phyloP scores from a whole-genome alignment of 176 grass and related monocot genomes.

The Eremochloa ophiuroides region DNA sequence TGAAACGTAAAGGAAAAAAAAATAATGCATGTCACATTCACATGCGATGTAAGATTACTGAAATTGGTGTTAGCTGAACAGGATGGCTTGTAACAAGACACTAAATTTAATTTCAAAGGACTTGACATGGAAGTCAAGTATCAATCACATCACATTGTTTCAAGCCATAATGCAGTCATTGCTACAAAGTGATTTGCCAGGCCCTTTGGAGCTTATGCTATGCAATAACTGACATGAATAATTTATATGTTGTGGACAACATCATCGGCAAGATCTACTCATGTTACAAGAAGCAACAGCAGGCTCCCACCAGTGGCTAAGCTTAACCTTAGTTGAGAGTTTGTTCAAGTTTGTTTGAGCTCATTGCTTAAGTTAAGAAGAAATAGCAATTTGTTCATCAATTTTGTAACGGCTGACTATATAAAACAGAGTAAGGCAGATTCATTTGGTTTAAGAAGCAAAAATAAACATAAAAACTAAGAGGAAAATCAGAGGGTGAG shows the following conservation, averaged over 20 bases:
- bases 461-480: too few species aligned
- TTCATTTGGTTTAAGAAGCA: not conserved
- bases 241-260: not conserved
- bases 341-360: not conserved
- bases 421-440: not conserved
- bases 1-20: not conserved
- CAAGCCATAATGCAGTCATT: not conserved
- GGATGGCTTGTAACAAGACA: not conserved
- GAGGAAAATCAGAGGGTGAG: too few species aligned
- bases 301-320: not conserved
- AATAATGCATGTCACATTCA: not conserved
- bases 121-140: not conserved
- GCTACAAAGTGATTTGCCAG: not conserved
- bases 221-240: not conserved
- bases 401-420: not conserved
- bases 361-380: not conserved
- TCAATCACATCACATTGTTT: not conserved
- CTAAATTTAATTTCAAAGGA: not conserved
- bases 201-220: not conserved
- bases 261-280: not conserved
- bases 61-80: not conserved
- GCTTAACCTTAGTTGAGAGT: not conserved
- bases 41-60: not conserved
- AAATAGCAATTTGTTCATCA: not conserved
- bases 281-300: not conserved